Conservation (phyloP, 1,284 basidiomycete species). For the Boletus subluridellus region DNA sequence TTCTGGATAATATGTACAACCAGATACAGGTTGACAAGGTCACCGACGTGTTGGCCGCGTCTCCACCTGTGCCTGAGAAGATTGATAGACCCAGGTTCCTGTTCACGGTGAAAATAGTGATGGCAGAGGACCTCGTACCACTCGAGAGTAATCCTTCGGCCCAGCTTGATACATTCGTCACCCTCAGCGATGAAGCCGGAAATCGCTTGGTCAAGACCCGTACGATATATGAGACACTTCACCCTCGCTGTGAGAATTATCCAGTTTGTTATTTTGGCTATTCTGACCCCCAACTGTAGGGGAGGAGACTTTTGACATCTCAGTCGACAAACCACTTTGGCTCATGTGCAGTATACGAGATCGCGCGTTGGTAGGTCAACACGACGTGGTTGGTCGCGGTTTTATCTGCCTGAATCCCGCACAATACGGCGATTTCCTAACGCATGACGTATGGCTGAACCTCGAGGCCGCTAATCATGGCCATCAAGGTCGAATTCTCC, state of each 20-base stretch:
- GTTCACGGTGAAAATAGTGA: constrained; percentile 91
- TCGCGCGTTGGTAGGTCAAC: constrained; percentile 83
- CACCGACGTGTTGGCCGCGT: constrained; percentile 58
- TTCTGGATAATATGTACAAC: constrained; percentile 92
- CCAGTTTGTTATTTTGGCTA: background rate
- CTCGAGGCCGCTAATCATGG: constrained; percentile 60
- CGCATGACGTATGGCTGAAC: constrained; percentile 91
- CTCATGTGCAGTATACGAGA: constrained; percentile 94
- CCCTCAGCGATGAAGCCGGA: constrained; percentile 90
- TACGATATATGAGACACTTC: constrained; percentile 89
- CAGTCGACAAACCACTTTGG: constrained; percentile 88
- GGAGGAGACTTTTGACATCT: constrained; percentile 97
- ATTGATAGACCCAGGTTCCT: constrained; percentile 66
- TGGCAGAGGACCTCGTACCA: constrained; percentile 80
- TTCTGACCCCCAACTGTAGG: constrained; percentile 42
- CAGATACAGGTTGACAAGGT: constrained; percentile 90
- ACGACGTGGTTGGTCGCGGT: constrained; percentile 87
- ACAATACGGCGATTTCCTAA: constrained; percentile 84
- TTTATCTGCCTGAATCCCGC: constrained; percentile 91
- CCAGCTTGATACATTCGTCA: constrained; percentile 88
- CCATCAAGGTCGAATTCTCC: constrained; percentile 72
- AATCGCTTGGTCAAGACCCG: constrained; percentile 91
- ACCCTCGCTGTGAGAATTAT: constrained; percentile 75
- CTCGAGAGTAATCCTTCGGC: constrained; percentile 68
- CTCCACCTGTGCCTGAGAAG: constrained; percentile 70